Conservation (phyloP, 2,329 filamentous ascomycete species). For the Coniochaeta prunicola region DNA sequence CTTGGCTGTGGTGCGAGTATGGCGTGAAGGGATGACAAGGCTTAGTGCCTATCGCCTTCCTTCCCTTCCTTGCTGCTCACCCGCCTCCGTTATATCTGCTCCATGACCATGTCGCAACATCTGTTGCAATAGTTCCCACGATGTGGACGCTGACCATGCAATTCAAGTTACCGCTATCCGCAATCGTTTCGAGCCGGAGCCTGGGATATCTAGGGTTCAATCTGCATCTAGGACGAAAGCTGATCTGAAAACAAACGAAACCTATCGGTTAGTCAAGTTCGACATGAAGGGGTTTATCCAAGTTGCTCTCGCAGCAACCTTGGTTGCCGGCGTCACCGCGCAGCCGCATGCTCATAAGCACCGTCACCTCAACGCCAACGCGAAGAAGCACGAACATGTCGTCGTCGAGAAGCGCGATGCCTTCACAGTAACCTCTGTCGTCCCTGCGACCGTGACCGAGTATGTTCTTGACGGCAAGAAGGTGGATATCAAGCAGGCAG, state of each 20-base stretch:
- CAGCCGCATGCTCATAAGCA: conserved; percentile 53
- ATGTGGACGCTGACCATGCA: neutral
- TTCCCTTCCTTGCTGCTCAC: neutral
- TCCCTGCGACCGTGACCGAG: conserved; percentile 49
- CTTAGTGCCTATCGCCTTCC: neutral
- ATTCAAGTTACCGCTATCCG: neutral
- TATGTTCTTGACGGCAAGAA: conserved; percentile 61
- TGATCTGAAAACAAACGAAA: conserved; percentile 6
- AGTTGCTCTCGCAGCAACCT: conserved; percentile 43
- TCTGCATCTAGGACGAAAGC: neutral
- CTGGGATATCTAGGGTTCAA: neutral
- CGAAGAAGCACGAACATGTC: conserved; percentile 42
- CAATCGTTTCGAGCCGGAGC: neutral
- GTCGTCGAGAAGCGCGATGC: conserved; percentile 40
- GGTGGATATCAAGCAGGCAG: conserved; percentile 57
- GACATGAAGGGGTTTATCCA: conserved; percentile 43
- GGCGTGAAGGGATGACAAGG: neutral
- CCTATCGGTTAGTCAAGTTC: conserved; percentile 12
- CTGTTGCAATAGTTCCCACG: neutral
- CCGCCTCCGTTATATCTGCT: neutral
- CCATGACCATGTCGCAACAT: neutral
- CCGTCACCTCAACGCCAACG: conserved; percentile 44
- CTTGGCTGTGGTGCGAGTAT: neutral
- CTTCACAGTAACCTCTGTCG: conserved; percentile 38
- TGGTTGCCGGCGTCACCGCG: conserved; percentile 47